Conservation (phyloP, 2,329 filamentous ascomycete species). For the Delphinella strobiligena region DNA sequence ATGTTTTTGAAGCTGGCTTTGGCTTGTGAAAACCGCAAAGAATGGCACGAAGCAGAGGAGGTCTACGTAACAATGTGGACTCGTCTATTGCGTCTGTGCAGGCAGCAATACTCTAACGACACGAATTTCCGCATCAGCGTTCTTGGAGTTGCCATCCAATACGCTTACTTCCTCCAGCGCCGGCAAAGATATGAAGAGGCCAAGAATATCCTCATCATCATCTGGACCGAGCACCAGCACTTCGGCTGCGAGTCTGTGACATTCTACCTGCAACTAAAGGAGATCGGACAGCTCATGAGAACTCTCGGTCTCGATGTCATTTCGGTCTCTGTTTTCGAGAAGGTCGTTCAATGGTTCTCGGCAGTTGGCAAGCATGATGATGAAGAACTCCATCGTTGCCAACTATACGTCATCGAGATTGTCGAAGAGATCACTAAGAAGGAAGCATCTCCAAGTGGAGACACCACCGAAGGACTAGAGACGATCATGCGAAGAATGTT, state of each 20-base stretch:
- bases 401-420: constrained; percentile 32
- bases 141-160: constrained; percentile 22
- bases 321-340: constrained; percentile 15
- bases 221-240: constrained; percentile 37
- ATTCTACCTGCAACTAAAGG: constrained; percentile 4
- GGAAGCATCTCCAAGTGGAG: not conserved
- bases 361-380: constrained; percentile 23
- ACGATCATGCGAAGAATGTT: constrained; percentile 12
- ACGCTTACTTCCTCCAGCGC: constrained; percentile 30
- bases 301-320: constrained; percentile 8
- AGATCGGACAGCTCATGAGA: constrained; percentile 3
- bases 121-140: constrained; percentile 3
- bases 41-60: constrained; percentile 3
- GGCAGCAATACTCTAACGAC: not conserved
- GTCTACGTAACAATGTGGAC: constrained; percentile 5
- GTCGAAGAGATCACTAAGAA: constrained; percentile 28
- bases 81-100: not conserved
- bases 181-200: constrained; percentile 32
- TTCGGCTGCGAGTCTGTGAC: constrained; percentile 15
- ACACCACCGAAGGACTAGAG: constrained; percentile 23
- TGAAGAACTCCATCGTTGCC: not conserved
- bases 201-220: constrained; percentile 30
- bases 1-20: constrained; percentile 4
- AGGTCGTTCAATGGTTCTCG: constrained; percentile 31
- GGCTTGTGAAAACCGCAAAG: constrained; percentile 4